phyloP scores from a whole-genome alignment of 2,329 filamentous ascomycete genomes.

The Trichoderma atroviride region DNA sequence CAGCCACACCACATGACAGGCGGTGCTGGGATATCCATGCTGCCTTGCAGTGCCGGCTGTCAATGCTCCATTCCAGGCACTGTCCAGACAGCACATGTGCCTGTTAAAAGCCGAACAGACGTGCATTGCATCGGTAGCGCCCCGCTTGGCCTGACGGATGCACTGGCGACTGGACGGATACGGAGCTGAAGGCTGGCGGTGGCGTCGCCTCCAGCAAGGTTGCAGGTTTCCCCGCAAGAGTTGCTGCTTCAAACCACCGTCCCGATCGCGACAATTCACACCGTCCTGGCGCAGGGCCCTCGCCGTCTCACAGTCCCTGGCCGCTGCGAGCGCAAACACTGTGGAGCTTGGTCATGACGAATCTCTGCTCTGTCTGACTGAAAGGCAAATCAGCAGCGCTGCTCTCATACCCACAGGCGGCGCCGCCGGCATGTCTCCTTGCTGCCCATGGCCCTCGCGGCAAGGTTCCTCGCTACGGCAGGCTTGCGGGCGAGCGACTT shows the following conservation, averaged over 20 bases:
- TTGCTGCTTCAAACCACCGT: conserved; percentile 24
- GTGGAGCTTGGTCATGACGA: conserved; percentile 21
- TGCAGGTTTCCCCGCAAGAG: conserved; percentile 28
- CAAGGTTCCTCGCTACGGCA: conserved; percentile 34
- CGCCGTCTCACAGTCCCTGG: not conserved
- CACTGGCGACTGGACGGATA: conserved; percentile 13
- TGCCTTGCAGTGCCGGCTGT: not conserved
- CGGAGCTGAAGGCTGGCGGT: conserved; percentile 21
- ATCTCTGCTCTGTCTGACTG: conserved; percentile 7
- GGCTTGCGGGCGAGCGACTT: conserved; percentile 33
- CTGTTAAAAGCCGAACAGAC: conserved; percentile 22
- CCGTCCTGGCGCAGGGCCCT: conserved; percentile 13
- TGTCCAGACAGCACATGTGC: not conserved
- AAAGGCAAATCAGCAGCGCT: conserved; percentile 23
- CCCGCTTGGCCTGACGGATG: conserved; percentile 18
- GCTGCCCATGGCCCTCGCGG: conserved; percentile 20
- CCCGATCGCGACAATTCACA: conserved; percentile 30
- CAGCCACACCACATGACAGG: not conserved
- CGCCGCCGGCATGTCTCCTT: conserved; percentile 26
- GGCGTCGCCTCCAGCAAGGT: conserved; percentile 24
- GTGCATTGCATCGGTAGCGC: conserved; percentile 26
- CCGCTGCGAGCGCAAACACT: conserved; percentile 17
- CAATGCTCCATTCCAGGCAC: conserved; percentile 11
- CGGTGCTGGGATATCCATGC: not conserved
- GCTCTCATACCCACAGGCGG: conserved; percentile 22